Conservation (phyloP, 345 rosid species). For the Eucalyptus cladocalyx region DNA sequence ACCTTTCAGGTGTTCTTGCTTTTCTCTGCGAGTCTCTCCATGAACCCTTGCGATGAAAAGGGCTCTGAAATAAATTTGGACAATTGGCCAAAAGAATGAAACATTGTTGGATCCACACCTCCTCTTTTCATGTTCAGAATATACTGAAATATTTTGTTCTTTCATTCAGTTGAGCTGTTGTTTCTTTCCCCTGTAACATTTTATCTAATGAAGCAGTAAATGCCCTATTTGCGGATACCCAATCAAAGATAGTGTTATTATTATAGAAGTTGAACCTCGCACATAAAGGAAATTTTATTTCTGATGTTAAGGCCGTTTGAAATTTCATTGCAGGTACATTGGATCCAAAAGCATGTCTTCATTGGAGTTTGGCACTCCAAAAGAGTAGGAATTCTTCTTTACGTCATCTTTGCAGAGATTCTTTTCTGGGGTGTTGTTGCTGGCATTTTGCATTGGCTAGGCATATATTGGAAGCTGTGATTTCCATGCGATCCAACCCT, state of each 20-base stretch:
- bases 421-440: conserved; percentile 58
- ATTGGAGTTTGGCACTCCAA: conserved; percentile 51
- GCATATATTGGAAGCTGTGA: conserved; percentile 76
- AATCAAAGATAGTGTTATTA: not conserved
- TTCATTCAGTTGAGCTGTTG: not conserved
- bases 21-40: not conserved
- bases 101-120: not conserved
- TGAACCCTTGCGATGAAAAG: not conserved
- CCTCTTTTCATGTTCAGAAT: not conserved
- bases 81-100: not conserved
- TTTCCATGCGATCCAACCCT: not conserved
- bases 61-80: not conserved
- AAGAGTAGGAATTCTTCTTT: conserved; percentile 47
- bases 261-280: not conserved
- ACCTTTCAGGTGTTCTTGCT: not conserved
- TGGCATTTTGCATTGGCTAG: conserved; percentile 38
- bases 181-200: not conserved
- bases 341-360: conserved; percentile 63
- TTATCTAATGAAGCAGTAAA: not conserved
- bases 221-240: not conserved
- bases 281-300: not conserved
- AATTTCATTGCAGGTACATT: conserved; percentile 28
- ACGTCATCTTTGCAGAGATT: conserved; percentile 71
- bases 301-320: not conserved
- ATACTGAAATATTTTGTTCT: not conserved